Evolutionary conservation across 2,329 filamentous ascomycete genomes (phyloP).

Genomic region (Microcyclospora pomicola): DNA sequence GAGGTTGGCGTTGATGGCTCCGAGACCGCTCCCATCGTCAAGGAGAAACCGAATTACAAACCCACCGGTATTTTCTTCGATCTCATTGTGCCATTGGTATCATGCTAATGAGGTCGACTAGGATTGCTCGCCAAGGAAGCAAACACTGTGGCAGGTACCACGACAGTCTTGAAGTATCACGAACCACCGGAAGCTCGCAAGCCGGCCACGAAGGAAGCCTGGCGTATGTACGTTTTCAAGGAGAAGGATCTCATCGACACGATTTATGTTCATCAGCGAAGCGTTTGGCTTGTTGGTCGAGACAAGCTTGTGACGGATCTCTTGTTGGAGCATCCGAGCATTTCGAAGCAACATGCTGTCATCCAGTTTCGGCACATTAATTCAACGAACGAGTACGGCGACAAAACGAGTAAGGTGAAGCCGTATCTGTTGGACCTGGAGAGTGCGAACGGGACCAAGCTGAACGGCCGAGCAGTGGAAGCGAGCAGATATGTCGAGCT

Average conservation of each 20-base stretch:
- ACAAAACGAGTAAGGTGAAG: constrained; percentile 54
- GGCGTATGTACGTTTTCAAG: constrained; percentile 92
- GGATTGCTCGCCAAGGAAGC: constrained; percentile 66
- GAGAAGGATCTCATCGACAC: constrained; percentile 64
- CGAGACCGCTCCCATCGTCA: constrained; percentile 32
- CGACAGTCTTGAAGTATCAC: constrained; percentile 83
- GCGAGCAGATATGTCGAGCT: constrained; percentile 73
- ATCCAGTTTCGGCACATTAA: constrained; percentile 82
- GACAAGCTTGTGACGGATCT: constrained; percentile 72
- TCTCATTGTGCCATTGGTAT: no score
- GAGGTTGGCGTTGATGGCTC: constrained; percentile 18
- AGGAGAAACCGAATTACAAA: constrained; percentile 79
- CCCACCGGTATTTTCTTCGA: constrained; percentile 44
- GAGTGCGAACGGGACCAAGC: constrained; percentile 74
- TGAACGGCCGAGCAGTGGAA: constrained; percentile 65
- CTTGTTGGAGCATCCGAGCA: constrained; percentile 74
- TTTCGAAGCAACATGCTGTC: constrained; percentile 90
- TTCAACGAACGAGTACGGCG: constrained; percentile 74
- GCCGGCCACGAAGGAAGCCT: constrained; percentile 60
- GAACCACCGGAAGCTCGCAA: constrained; percentile 89
- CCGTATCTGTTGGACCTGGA: constrained; percentile 91
- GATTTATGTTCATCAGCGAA: constrained; percentile 58
- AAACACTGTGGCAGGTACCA: constrained; percentile 64
- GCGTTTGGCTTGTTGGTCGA: constrained; percentile 82
- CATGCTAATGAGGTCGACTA: no score